Evolutionary conservation across 2,329 filamentous ascomycete genomes (phyloP).

Genomic region (Tolypocladium ophioglossoides): DNA sequence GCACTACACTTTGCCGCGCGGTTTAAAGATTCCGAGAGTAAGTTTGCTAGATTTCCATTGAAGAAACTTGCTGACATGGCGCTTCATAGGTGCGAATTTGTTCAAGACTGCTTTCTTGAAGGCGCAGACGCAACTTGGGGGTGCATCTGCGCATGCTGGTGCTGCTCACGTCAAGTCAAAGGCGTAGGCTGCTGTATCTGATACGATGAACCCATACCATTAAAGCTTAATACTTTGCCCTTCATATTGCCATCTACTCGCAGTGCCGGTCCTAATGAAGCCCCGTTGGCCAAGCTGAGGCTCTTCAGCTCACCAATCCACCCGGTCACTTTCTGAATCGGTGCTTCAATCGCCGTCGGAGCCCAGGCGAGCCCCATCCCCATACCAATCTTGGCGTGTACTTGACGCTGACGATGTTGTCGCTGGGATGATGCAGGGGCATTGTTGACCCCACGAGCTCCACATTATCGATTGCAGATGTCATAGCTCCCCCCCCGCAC

Average conservation of each 20-base stretch:
- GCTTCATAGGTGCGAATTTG: neutral
- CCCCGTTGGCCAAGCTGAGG: neutral
- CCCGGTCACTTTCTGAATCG: neutral
- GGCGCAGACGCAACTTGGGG: neutral
- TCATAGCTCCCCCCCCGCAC: neutral
- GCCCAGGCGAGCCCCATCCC: too few species aligned
- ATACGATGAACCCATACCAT: neutral
- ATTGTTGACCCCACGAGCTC: too few species aligned
- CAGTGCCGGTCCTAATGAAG: neutral
- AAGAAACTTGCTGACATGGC: neutral
- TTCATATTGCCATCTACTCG: neutral
- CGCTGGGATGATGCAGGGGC: too few species aligned
- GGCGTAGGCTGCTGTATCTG: neutral
- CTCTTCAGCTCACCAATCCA: neutral
- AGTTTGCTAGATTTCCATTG: neutral
- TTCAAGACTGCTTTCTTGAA: neutral
- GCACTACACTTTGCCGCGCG: neutral
- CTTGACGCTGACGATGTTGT: constrained; percentile 37
- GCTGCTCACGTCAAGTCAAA: neutral
- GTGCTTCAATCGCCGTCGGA: neutral
- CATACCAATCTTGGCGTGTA: neutral
- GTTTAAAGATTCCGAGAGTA: neutral
- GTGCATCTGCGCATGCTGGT: neutral
- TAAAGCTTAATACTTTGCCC: neutral
- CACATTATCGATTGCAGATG: neutral